These are phyloP conservation scores for Claviceps maximensis DNA, from an alignment of 2,329 filamentous ascomycete genomes.

Conservation along the genomic window DNA sequence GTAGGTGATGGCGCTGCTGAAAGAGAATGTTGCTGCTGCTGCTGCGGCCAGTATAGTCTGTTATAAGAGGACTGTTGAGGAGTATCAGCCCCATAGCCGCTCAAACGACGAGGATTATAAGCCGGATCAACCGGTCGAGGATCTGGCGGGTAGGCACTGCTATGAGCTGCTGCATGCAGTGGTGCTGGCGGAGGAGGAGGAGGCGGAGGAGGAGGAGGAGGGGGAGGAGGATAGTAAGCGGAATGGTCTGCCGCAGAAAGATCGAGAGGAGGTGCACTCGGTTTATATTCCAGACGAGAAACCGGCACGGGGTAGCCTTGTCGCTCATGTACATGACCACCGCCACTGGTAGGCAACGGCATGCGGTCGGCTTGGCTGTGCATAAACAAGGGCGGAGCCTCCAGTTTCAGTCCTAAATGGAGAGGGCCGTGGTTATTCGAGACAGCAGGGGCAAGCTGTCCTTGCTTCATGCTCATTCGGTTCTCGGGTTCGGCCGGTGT, in stretches of 20 bases:
- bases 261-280: conserved; percentile 11
- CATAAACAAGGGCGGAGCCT: conserved; percentile 12
- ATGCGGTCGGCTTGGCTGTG: conserved; percentile 9
- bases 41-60: conserved; percentile 23
- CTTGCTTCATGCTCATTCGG: conserved; percentile 12
- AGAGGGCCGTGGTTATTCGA: conserved; percentile 11
- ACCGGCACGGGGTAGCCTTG: conserved; percentile 4
- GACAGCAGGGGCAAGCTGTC: conserved; percentile 12
- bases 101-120: conserved; percentile 19
- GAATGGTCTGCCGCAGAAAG: conserved; percentile 9
- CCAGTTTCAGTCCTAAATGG: conserved; percentile 14
- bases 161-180: conserved; percentile 7
- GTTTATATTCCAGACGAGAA: conserved; percentile 4
- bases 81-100: conserved; percentile 17
- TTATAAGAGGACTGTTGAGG: conserved; percentile 12
- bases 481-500: conserved; percentile 1
- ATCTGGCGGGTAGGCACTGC: conserved; percentile 15
- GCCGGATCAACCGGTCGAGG: conserved; percentile 20
- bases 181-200: conserved; percentile 7
- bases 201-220: conserved; percentile 9
- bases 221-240: conserved; percentile 17
- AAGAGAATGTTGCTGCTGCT: conserved; percentile 5
- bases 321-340: conserved; percentile 12
- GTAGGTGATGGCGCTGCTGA: background rate
- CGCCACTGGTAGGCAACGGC: conserved; percentile 13